phyloP scores from a whole-genome alignment of 495 filamentous ascomycete genomes.

The Pseudevernia furfuracea region DNA sequence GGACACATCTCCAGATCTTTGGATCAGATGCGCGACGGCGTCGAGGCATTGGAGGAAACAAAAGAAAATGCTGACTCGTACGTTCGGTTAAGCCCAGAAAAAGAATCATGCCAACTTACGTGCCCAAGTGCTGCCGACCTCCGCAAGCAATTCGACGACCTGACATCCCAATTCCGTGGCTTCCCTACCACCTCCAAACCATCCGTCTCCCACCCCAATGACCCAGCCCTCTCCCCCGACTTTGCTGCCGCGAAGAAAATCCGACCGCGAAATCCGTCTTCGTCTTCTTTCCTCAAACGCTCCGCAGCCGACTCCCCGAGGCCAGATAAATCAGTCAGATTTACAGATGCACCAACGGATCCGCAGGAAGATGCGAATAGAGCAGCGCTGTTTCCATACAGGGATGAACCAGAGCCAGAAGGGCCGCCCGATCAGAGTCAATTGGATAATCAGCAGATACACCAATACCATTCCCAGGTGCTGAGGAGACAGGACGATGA shows the following conservation, averaged over 20 bases:
- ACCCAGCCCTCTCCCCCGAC: slow-evolving; percentile 56
- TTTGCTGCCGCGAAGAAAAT: slow-evolving; percentile 54
- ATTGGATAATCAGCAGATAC: slow-evolving; percentile 77
- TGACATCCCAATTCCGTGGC: slow-evolving; percentile 56
- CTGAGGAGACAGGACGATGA: slow-evolving; percentile 85
- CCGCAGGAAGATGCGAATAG: slow-evolving; percentile 47
- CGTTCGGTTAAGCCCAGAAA: background rate
- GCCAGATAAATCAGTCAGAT: slow-evolving; percentile 78
- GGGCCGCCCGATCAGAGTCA: slow-evolving; percentile 57
- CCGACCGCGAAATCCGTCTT: slow-evolving; percentile 32
- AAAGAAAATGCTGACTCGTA: slow-evolving; percentile 51
- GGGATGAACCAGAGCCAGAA: slow-evolving; percentile 45
- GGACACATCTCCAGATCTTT: slow-evolving; percentile 83
- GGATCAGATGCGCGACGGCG: slow-evolving; percentile 74
- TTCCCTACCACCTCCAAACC: slow-evolving; percentile 42
- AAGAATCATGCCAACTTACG: background rate
- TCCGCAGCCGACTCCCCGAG: slow-evolving; percentile 33
- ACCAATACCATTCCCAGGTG: slow-evolving; percentile 71
- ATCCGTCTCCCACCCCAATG: slow-evolving; percentile 55
- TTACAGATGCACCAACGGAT: slow-evolving; percentile 60
- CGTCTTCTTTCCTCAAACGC: slow-evolving; percentile 39
- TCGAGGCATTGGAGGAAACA: slow-evolving; percentile 63
- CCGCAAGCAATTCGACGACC: slow-evolving; percentile 49
- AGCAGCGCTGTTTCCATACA: slow-evolving; percentile 59
- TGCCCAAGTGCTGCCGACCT: slow-evolving; percentile 29